Conservation (phyloP, 2,329 filamentous ascomycete species). For the Tolypocladium album region DNA sequence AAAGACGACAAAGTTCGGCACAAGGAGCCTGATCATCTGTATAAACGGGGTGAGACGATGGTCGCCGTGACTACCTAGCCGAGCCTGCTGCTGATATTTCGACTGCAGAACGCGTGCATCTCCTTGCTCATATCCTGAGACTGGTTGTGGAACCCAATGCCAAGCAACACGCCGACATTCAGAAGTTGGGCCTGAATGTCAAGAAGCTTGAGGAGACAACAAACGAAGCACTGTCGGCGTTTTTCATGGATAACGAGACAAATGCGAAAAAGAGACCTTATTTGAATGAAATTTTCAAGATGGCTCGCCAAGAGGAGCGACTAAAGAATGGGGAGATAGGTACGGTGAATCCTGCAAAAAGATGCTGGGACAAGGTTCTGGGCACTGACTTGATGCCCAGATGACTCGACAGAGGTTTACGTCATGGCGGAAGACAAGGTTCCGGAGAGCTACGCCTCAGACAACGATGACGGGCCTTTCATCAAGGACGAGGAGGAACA, state of each 20-base stretch:
- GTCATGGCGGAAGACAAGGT: constrained; percentile 43
- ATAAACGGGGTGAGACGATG: constrained; percentile 46
- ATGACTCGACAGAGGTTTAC: constrained; percentile 34
- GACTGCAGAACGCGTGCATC: constrained; percentile 42
- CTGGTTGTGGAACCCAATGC: constrained; percentile 41
- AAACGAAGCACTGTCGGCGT: constrained; percentile 44
- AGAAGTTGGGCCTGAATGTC: constrained; percentile 41
- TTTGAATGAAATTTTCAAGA: constrained; percentile 50
- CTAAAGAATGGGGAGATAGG: constrained; percentile 47
- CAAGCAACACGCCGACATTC: constrained; percentile 39
- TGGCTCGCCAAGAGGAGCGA: constrained; percentile 45
- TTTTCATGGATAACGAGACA: constrained; percentile 45
- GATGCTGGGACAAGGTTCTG: neutral
- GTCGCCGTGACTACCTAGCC: neutral
- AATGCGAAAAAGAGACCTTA: constrained; percentile 45
- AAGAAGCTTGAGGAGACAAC: constrained; percentile 48
- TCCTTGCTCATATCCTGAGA: constrained; percentile 49
- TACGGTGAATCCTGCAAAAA: constrained; percentile 18
- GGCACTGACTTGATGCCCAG: constrained; percentile 19
- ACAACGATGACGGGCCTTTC: constrained; percentile 31
- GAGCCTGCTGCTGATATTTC: neutral
- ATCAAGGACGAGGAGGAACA: constrained; percentile 34
- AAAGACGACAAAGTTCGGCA: constrained; percentile 49
- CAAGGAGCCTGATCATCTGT: constrained; percentile 64
- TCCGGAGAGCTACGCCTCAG: constrained; percentile 34